Evolutionary conservation across 768 basidiomycete genomes (phyloP), one percentile per base, ranked within the genome.

Genomic region (Rhizopogon vinicolor): DNA sequence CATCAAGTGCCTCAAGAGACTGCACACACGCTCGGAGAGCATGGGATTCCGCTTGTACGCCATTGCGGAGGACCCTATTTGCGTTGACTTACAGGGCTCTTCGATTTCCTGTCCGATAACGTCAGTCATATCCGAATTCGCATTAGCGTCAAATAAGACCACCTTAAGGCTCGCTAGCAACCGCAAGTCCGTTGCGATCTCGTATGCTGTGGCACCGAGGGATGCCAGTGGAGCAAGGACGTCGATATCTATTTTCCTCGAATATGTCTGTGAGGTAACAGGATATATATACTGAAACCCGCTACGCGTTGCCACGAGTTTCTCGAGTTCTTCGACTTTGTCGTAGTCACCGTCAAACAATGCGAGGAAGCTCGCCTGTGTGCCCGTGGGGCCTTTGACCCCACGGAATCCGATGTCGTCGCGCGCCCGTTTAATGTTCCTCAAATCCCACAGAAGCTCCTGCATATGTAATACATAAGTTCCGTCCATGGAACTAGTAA

Each of bases 31-130:
- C 73, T 99, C 97, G 54, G 86, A 95, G 55, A 97, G 91, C 97
- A 99, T 99, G 7, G 97, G 97, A 73, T 99, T 98, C 53, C 96
- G 84, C 75, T 98, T 98, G 83, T 98, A 98, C 8, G 96, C 96
- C 96, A 98, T 98, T 1, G 94, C 94, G 0, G 89, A 93, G 9
- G 89, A 91, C 7, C 97, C 97, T 61, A 98, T 99, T 75, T 99
- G 97, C 18, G 96, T 96, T 51, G 93, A 91, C 72, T 99, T 96
- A 72, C 98, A 98, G 0, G 97, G 97, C 68, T 99, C 97, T 73
- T 99, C 97, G 44, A 99, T 80, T 84, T 98, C 97, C 86, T 91
- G 50, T 29, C n/a, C n/a, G 40, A 25, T 37, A 16, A 29, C 31
- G 39, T 52, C 29, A 56, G n/a, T 41, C 10, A 35, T 18, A 1